A percentile compares a stretch with the other conserved stretches of the same genome.
Conservation (phyloP, 176 grass and related monocot species). For the Zea luxurians region DNA sequence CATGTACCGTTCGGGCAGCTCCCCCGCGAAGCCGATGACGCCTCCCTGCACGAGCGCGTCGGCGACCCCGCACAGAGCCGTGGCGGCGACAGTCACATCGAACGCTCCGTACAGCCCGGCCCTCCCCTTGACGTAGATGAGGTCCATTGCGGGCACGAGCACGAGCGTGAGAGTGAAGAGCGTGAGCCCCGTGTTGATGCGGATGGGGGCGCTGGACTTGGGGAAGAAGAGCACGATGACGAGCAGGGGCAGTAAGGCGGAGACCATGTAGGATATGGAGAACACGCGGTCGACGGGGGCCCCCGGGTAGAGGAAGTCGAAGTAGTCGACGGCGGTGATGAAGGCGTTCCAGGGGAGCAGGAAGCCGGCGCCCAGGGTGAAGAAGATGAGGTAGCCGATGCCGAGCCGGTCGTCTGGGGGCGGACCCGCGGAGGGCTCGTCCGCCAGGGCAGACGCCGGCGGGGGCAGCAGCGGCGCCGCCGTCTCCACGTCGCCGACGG, state of each 20-base stretch:
- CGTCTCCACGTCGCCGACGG: constrained; percentile 45
- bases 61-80: constrained; percentile 57
- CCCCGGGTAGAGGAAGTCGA: constrained; percentile 84
- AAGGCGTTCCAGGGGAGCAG: constrained; percentile 96
- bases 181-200: constrained; percentile 76
- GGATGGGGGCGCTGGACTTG: constrained; percentile 51
- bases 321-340: constrained; percentile 99
- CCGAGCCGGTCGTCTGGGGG: constrained; percentile 55
- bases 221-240: constrained; percentile 80
- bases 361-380: constrained; percentile 79
- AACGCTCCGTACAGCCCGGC: constrained; percentile 58
- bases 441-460: constrained; percentile 23
- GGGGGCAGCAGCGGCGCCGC: constrained; percentile 36
- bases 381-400: constrained; percentile 73
- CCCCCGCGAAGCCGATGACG: constrained; percentile 78
- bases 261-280: constrained; percentile 80
- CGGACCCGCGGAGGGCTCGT: neutral
- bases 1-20: constrained; percentile 89
- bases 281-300: constrained; percentile 82
- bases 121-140: constrained; percentile 63
- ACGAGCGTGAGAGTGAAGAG: constrained; percentile 71
- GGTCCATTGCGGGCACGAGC: constrained; percentile 79
- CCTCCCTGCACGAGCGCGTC: constrained; percentile 93
- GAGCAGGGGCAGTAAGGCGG: constrained; percentile 56
- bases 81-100: constrained; percentile 68